Percentiles rank a stretch among this genome's conserved stretches.
Conservation (phyloP, 2,329 filamentous ascomycete genomes). For the Aspergillus flavus region DNA sequence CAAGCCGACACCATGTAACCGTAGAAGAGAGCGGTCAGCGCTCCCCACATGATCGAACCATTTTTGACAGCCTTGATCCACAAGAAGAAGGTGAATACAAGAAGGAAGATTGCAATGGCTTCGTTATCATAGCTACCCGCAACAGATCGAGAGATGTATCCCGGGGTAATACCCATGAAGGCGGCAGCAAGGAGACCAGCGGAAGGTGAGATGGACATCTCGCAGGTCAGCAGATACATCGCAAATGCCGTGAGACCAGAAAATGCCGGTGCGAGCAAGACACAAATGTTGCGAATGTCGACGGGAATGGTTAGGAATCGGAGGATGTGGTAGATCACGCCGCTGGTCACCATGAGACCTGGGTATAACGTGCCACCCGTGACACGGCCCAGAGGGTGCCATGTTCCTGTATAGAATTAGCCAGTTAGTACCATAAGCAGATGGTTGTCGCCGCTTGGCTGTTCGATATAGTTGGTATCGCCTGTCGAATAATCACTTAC, state of each 20-base stretch:
- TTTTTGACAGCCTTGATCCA: constrained; percentile 99
- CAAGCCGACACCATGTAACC: constrained; percentile 99
- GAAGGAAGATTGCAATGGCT: constrained; percentile 96
- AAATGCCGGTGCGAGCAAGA: constrained; percentile 90
- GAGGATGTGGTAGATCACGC: constrained; percentile 91
- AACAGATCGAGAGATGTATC: constrained; percentile 96
- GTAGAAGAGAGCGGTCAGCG: constrained; percentile 91
- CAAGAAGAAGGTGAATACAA: constrained; percentile 97
- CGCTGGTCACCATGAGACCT: constrained; percentile 98
- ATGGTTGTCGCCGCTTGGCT: constrained; percentile 11
- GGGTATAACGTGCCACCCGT: constrained; percentile 99
- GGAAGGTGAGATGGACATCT: constrained; percentile 94
- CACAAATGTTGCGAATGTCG: constrained; percentile 98
- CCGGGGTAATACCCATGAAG: constrained; percentile 97
- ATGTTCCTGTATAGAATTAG: constrained; percentile 65
- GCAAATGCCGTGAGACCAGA: constrained; percentile 92
- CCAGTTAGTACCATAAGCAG: constrained; percentile 31
- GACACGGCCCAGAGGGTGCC: constrained; percentile 97
- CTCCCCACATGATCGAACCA: constrained; percentile 95
- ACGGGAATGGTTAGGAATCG: constrained; percentile 86
- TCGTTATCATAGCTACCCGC: constrained; percentile 99
- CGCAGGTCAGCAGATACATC: constrained; percentile 91
- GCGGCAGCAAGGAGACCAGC: constrained; percentile 90
- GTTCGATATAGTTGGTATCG: constrained; percentile 7
- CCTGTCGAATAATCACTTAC: constrained; percentile 52